Conservation (phyloP, 2,329 filamentous ascomycete species). For the Rhexocercosporidium sp. region DNA sequence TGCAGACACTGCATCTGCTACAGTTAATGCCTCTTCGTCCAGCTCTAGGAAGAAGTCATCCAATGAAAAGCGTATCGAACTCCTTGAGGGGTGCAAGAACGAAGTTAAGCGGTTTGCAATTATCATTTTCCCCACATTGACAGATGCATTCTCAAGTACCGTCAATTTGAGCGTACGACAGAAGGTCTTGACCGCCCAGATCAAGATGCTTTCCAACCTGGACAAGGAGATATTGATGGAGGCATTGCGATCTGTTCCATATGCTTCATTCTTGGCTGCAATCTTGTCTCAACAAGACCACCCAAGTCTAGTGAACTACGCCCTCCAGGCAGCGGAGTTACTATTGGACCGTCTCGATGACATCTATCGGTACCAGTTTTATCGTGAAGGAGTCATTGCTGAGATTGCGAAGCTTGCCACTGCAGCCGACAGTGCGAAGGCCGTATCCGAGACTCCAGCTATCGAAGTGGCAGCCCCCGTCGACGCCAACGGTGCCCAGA, state of each 20-base stretch:
- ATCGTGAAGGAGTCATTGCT: conserved; percentile 92
- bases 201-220: conserved; percentile 98
- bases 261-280: conserved; percentile 92
- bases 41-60: conserved; percentile 59
- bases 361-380: conserved; percentile 95
- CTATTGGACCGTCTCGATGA: conserved; percentile 82
- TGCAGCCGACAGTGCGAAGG: conserved; percentile 28
- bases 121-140: conserved; percentile 91
- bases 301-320: conserved; percentile 81
- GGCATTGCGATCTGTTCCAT: conserved; percentile 84
- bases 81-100: conserved; percentile 80
- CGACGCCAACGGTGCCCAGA: conserved; percentile 41
- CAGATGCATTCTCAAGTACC: conserved; percentile 96
- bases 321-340: conserved; percentile 87
- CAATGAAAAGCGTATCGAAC: conserved; percentile 81
- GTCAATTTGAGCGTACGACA: conserved; percentile 94
- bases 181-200: conserved; percentile 91
- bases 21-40: conserved; percentile 49
- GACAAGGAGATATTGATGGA: conserved; percentile 84
- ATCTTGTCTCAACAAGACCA: conserved; percentile 97
- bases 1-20: conserved; percentile 45
- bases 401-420: conserved; percentile 85
- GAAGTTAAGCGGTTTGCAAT: conserved; percentile 91
- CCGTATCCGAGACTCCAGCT: conserved; percentile 22
- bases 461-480: conserved; percentile 37